Percentiles rank a stretch among this genome's conserved stretches.
Conservation (phyloP, 306 rosid genomes). For the Parietaria judaica region DNA sequence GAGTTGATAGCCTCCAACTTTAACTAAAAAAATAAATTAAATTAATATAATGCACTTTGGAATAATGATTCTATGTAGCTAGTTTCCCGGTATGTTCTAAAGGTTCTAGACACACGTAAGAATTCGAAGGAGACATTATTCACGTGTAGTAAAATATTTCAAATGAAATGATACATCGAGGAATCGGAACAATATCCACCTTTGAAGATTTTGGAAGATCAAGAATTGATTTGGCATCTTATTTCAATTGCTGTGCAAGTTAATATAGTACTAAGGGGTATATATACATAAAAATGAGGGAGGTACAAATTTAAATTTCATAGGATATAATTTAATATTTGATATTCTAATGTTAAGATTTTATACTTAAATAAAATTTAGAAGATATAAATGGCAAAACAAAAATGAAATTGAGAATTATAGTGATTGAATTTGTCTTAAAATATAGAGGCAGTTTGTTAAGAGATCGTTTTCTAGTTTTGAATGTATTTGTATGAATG, state of each 20-base stretch:
- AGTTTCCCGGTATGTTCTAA: slow-evolving; percentile 4
- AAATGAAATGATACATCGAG: slow-evolving; percentile 10
- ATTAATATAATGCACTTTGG: background rate
- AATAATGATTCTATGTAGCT: background rate
- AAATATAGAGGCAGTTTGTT: too few species aligned
- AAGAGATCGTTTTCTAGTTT: too few species aligned
- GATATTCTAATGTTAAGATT: too few species aligned
- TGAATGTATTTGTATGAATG: too few species aligned
- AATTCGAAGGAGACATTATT: slow-evolving; percentile 1
- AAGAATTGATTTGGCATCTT: slow-evolving; percentile 7
- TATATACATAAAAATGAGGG: too few species aligned
- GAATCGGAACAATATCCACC: slow-evolving; percentile 25
- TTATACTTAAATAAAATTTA: too few species aligned
- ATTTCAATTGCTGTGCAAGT: background rate
- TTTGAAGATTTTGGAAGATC: slow-evolving; percentile 31
- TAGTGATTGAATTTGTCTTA: too few species aligned
- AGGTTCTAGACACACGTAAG: background rate
- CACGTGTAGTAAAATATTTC: slow-evolving; percentile 26
- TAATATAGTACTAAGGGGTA: too few species aligned
- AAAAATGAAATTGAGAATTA: too few species aligned
- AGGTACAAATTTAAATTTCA: too few species aligned
- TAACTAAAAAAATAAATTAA: background rate
- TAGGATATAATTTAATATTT: too few species aligned
- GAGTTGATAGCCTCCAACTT: background rate
- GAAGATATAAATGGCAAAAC: too few species aligned